These are phyloP conservation scores for Drosera capensis DNA, from an alignment of 148 eudicot genomes.

Conservation along the genomic window DNA sequence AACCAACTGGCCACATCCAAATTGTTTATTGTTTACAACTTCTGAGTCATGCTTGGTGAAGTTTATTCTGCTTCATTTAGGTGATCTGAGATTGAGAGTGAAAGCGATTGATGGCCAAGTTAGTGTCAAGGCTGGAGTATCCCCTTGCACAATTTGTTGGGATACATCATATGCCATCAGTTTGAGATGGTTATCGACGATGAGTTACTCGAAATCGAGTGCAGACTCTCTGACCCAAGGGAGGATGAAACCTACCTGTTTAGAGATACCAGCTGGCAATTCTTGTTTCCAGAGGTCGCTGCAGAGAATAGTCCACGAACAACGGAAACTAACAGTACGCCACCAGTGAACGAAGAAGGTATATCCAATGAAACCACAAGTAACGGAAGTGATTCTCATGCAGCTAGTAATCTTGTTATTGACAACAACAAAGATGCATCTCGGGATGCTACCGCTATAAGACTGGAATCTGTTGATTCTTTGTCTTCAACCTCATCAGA, in stretches of 20 bases:
- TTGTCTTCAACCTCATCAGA: constrained; percentile 12
- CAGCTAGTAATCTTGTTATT: neutral
- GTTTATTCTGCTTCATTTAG: neutral
- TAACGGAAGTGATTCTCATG: neutral
- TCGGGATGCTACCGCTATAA: neutral
- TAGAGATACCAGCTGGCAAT: constrained; percentile 6
- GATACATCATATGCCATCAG: neutral
- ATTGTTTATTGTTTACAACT: too few relatives aligned
- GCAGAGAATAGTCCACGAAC: neutral
- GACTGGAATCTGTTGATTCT: neutral
- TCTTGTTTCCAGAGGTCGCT: constrained; percentile 13
- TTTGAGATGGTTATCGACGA: constrained; percentile 11
- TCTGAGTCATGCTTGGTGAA: too few relatives aligned
- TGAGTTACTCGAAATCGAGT: constrained; percentile 3
- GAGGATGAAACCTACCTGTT: neutral
- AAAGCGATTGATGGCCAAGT: neutral
- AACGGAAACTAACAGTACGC: neutral
- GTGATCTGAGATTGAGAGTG: neutral
- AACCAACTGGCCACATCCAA: too few relatives aligned
- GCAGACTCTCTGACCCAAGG: neutral
- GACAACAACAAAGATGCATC: constrained; percentile 3
- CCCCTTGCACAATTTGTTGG: neutral
- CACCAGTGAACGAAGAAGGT: neutral
- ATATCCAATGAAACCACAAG: neutral
- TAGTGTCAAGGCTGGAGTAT: neutral